Conservation (phyloP, 768 basidiomycete genomes). For the Calocybe cyanea region DNA sequence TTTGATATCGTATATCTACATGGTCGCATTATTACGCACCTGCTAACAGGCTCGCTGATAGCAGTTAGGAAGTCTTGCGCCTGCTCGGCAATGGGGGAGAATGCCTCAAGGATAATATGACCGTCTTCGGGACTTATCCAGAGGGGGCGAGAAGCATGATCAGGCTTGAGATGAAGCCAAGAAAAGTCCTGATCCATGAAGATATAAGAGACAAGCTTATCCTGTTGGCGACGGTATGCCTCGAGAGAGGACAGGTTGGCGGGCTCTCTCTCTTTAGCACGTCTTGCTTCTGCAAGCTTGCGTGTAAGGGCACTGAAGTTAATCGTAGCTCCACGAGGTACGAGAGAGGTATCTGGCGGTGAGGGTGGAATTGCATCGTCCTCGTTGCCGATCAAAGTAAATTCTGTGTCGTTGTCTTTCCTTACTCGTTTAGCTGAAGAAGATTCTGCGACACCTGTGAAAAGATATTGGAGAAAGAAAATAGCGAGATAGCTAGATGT, state of each 20-base stretch:
- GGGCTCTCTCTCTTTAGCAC: slow-evolving; percentile 39
- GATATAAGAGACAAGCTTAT: slow-evolving; percentile 74
- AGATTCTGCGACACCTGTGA: slow-evolving; percentile 23
- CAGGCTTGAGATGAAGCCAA: slow-evolving; percentile 81
- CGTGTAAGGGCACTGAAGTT: slow-evolving; percentile 83
- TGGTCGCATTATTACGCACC: slow-evolving; percentile 51
- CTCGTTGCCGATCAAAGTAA: slow-evolving; percentile 54
- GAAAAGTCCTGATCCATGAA: slow-evolving; percentile 86
- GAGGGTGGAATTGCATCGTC: slow-evolving; percentile 55
- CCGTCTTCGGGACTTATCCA: slow-evolving; percentile 95
- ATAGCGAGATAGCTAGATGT: slow-evolving; percentile 5
- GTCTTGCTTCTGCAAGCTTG: slow-evolving; percentile 65
- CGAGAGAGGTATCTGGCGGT: slow-evolving; percentile 48
- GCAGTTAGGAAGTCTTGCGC: slow-evolving; percentile 98
- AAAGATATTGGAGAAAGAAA: background rate
- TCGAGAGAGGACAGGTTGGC: slow-evolving; percentile 53
- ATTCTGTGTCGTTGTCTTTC: slow-evolving; percentile 50
- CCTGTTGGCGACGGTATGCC: slow-evolving; percentile 68
- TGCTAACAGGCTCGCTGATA: slow-evolving; percentile 97
- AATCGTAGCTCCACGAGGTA: slow-evolving; percentile 76
- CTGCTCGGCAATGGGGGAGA: slow-evolving; percentile 95
- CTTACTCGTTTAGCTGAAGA: slow-evolving; percentile 41
- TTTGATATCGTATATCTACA: slow-evolving; percentile 28
- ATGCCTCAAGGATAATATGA: slow-evolving; percentile 94
- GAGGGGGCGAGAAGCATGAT: slow-evolving; percentile 88